Conservation (phyloP, 2,329 filamentous ascomycete genomes). For the Ophiosphaerella narmari region DNA sequence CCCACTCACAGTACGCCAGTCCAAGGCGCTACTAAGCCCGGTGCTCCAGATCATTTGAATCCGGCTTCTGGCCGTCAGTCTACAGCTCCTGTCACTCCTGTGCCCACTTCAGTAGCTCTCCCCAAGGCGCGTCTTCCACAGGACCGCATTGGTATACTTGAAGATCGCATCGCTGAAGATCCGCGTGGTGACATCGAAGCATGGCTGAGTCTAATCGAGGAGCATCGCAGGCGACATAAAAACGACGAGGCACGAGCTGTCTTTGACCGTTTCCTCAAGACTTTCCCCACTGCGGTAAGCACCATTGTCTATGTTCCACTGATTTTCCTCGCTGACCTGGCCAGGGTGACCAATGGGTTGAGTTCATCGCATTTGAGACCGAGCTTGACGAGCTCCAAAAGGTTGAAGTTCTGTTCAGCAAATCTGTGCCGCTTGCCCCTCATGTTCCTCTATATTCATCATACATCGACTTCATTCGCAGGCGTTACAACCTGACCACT, state of each 20-base stretch:
- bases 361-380: conserved; percentile 87
- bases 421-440: conserved; percentile 76
- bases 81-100: conserved; percentile 46
- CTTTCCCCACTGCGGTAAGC: conserved; percentile 91
- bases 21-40: conserved; percentile 44
- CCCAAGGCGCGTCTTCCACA: conserved; percentile 64
- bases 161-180: conserved; percentile 90
- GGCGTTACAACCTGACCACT: conserved; percentile 82
- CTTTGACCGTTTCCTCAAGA: conserved; percentile 83
- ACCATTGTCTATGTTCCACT: conserved; percentile 4
- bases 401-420: conserved; percentile 82
- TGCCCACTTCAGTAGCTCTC: conserved; percentile 36
- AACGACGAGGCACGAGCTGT: conserved; percentile 77
- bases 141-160: conserved; percentile 78
- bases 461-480: conserved; percentile 93
- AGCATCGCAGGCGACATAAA: conserved; percentile 81
- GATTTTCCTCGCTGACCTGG: conserved; percentile 51
- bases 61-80: conserved; percentile 41
- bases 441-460: conserved; percentile 89
- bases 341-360: conserved; percentile 89
- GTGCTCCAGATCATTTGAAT: conserved; percentile 31
- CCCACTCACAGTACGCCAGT: conserved; percentile 50
- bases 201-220: conserved; percentile 85
- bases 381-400: conserved; percentile 79
- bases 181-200: conserved; percentile 90